Base-by-base conservation (phyloP, 805 yeast genomes). In the Saccharomycopsis amapae region DNA sequence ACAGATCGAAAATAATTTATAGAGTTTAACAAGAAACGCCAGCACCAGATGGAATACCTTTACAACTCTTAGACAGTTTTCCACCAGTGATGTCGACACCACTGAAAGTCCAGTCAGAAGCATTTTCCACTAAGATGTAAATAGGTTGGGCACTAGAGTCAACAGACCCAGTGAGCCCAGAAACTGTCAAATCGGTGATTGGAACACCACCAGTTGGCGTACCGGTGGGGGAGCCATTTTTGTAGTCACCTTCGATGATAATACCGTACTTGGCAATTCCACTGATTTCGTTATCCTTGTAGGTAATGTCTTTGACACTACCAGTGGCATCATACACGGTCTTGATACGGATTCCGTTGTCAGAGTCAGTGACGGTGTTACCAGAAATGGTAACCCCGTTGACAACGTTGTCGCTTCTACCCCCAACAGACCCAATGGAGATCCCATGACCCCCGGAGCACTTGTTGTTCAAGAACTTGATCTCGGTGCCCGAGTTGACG, bases 371-470 rank as follows among this genome's bases (percentile, higher is more conserved):
- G 18, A 52, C 49, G 10, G 33, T 13, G 32, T 44, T 44, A 15
- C 38, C 44, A 24, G 36, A 15, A 32, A 46, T 50, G 38, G 31
- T 38, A 24, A 53, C 51, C 12, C 38, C 40, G 6, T 49, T 23
- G 13, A 50, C 55, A 34, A 35, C 33, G 23, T 45, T 52, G 25
- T 47, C 44, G 3, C 45, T 28, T 46, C 52, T 51, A 22, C 52
- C 53, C 40, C 56, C 55, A 34, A 52, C 51, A n/a, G 52, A 47
- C 20, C 56, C 55, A 34, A 53, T 49, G 13, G 56, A 53, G 28
- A 52, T 52, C 28, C 56, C 56, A 28, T 53, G 55, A 33, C 52
- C 53, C 42, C 52, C 52, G 15, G 43, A 45, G 40, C 56, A 53
- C 12, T 20, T 7, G 30, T 52, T 53, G 38, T 45, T 48, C 24